A percentile compares a stretch with the other conserved stretches of the same genome.
These are phyloP conservation scores for Macadamia tetraphylla DNA, from an alignment of 164 flowering plant species.

Conservation along the genomic window DNA sequence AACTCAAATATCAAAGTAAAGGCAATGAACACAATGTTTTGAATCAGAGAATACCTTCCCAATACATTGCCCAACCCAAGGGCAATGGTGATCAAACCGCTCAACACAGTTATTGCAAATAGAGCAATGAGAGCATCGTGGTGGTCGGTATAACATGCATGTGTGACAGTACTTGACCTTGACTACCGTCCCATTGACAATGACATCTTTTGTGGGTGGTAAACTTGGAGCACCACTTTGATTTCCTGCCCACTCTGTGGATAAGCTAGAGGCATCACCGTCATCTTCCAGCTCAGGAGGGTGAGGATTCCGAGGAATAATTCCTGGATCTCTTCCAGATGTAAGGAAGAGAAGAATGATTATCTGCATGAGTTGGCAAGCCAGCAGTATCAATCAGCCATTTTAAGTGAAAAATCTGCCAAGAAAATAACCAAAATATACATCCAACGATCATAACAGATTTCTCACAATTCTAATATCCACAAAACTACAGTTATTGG, in stretches of 20 bases:
- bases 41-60: conserved; percentile 38
- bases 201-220: conserved; percentile 54
- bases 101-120: conserved; percentile 72
- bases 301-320: conserved; percentile 52
- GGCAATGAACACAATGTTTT: background rate
- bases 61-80: conserved; percentile 87
- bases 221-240: conserved; percentile 22
- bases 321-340: conserved; percentile 66
- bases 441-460: background rate
- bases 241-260: conserved; percentile 23
- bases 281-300: conserved; percentile 59
- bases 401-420: background rate
- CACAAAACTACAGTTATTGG: no score
- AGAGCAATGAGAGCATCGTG: conserved; percentile 79
- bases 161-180: conserved; percentile 71
- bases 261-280: conserved; percentile 18
- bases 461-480: no score
- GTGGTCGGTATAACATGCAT: conserved; percentile 78
- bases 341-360: conserved; percentile 45
- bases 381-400: conserved; percentile 7
- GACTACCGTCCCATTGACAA: conserved; percentile 45
- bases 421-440: background rate
- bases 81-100: conserved; percentile 84
- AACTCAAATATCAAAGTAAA: background rate
- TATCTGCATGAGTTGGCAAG: conserved; percentile 27